A percentile compares a stretch with the other conserved stretches of the same genome.
These are phyloP conservation scores for Dictyostelium intermedium DNA, from an alignment of 78 protist genomes.

Conservation along the genomic window DNA sequence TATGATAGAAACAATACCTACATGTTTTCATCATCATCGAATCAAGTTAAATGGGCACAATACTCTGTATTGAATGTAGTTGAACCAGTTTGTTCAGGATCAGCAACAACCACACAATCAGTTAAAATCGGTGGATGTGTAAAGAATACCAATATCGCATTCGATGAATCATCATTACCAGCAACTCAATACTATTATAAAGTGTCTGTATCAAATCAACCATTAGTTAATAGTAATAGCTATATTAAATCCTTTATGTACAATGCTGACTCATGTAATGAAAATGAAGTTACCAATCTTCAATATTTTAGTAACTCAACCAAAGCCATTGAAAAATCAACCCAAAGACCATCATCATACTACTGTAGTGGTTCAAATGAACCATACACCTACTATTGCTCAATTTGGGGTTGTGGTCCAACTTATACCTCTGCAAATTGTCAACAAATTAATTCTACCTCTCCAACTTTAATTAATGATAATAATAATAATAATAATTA, in stretches of 20 bases:
- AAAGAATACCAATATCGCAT: neutral
- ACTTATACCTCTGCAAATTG: neutral
- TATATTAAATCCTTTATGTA: neutral
- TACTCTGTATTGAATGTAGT: neutral
- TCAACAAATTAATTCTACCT: neutral
- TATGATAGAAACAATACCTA: neutral
- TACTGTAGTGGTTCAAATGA: neutral
- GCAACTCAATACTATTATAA: neutral
- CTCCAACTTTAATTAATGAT: neutral
- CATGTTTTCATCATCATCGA: neutral
- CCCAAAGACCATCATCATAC: neutral
- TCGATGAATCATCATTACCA: neutral
- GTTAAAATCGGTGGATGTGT: neutral
- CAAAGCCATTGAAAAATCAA: neutral
- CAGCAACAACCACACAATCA: neutral
- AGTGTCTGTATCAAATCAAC: neutral
- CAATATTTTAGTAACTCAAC: neutral
- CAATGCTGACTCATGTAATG: neutral
- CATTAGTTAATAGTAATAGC: neutral
- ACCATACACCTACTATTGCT: neutral
- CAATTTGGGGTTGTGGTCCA: constrained; percentile 18
- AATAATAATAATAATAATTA: neutral
- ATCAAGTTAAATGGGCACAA: neutral
- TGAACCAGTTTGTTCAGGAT: neutral
- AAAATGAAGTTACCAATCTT: neutral